Evolutionary conservation across 1,284 basidiomycete species (phyloP).

Genomic region (Megacollybia platyphylla): DNA sequence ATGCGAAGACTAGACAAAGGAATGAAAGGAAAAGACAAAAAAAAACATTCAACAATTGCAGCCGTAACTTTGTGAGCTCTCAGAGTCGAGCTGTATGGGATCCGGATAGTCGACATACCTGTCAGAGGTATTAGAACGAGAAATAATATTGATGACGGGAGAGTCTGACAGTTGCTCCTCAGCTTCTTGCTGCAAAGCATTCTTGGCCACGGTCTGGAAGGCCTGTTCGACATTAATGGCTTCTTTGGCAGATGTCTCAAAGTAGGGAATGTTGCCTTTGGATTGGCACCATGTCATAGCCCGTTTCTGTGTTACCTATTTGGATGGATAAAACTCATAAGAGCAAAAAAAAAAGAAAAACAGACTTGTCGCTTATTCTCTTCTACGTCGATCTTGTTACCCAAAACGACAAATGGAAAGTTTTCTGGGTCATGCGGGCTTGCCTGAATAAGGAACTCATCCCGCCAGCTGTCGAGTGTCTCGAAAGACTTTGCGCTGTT

Average conservation of each 20-base stretch:
- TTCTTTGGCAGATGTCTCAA: slow-evolving; percentile 99
- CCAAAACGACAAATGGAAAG: slow-evolving; percentile 97
- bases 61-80: slow-evolving; percentile 83
- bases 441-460: slow-evolving; percentile 96
- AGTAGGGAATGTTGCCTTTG: slow-evolving; percentile 99
- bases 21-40: no score
- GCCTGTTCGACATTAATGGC: slow-evolving; percentile 99
- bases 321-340: slow-evolving; percentile 2
- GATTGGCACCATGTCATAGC: slow-evolving; percentile 99
- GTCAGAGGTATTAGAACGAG: slow-evolving; percentile 13
- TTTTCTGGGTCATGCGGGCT: slow-evolving; percentile 98
- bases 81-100: slow-evolving; percentile 94
- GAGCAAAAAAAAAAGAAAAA: slow-evolving; percentile 6
- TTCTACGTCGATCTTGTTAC: slow-evolving; percentile 99
- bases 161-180: slow-evolving; percentile 83
- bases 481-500: slow-evolving; percentile 98
- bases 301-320: slow-evolving; percentile 93
- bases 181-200: slow-evolving; percentile 92
- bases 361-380: slow-evolving; percentile 94
- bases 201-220: slow-evolving; percentile 99
- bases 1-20: no score
- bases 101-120: slow-evolving; percentile 99
- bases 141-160: slow-evolving; percentile 9
- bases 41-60: slow-evolving; percentile 67
- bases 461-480: slow-evolving; percentile 93